Conservation (phyloP, 78 protist genomes). For the Cavenderia fasciculata region DNA sequence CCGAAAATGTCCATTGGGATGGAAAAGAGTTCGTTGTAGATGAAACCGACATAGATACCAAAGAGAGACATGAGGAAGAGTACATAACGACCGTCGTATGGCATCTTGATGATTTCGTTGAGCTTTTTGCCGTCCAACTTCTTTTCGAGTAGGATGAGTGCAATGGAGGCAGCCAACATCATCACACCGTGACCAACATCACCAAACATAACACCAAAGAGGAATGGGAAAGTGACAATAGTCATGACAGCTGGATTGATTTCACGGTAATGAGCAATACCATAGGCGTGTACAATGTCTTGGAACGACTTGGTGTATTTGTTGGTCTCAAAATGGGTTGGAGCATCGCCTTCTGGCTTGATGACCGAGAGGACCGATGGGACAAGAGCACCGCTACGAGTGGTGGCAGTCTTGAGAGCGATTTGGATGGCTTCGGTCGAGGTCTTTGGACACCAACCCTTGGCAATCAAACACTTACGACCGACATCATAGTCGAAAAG, state of each 20-base stretch:
- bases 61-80: slow-evolving; percentile 97
- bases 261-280: slow-evolving; percentile 97
- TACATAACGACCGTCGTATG: slow-evolving; percentile 98
- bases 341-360: slow-evolving; percentile 88
- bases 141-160: slow-evolving; percentile 89
- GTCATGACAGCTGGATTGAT: slow-evolving; percentile 90
- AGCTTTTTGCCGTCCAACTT: slow-evolving; percentile 57
- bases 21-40: slow-evolving; percentile 97
- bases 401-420: slow-evolving; percentile 80
- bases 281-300: slow-evolving; percentile 97
- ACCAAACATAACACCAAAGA: slow-evolving; percentile 99
- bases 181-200: slow-evolving; percentile 99
- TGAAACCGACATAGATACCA: slow-evolving; percentile 96
- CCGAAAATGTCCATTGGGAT: slow-evolving; percentile 73
- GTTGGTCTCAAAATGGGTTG: slow-evolving; percentile 94
- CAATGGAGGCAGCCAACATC: slow-evolving; percentile 81
- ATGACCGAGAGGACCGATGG: slow-evolving; percentile 83
- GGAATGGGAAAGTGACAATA: slow-evolving; percentile 99
- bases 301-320: slow-evolving; percentile 91
- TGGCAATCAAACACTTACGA: slow-evolving; percentile 86
- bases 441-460: slow-evolving; percentile 93
- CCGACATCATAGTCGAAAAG: slow-evolving; percentile 89
- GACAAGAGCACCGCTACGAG: slow-evolving; percentile 79
- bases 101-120: slow-evolving; percentile 90
- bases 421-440: slow-evolving; percentile 41